Conservation (phyloP, 129 eudicot species). For the Helichrysum umbraculigerum region DNA sequence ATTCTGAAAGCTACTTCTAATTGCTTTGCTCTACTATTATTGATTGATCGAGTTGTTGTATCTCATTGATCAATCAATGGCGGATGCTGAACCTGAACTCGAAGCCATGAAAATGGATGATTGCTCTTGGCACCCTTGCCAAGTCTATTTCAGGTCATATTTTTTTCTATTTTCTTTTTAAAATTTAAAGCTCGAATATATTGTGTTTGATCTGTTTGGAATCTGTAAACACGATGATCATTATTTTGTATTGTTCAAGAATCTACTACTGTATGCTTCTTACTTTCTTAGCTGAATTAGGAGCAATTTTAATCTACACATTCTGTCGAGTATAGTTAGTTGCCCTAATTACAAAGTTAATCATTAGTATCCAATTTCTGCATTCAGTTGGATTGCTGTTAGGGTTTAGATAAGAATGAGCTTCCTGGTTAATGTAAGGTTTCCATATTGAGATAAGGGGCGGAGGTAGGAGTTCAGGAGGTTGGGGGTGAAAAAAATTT, state of each 20-base stretch:
- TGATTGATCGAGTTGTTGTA: background rate
- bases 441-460: conserved; percentile 12
- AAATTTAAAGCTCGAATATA: background rate
- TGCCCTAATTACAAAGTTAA: conserved; percentile 9
- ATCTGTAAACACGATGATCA: background rate
- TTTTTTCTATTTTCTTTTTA: background rate
- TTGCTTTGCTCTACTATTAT: too few relatives aligned
- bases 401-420: background rate
- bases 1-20: too few relatives aligned
- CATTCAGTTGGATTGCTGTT: background rate
- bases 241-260: conserved; percentile 5
- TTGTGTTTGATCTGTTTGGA: conserved; percentile 8
- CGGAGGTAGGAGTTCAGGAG: too few relatives aligned
- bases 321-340: background rate
- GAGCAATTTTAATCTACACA: conserved; percentile 6
- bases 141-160: conserved; percentile 48
- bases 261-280: background rate
- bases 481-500: too few relatives aligned
- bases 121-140: conserved; percentile 72
- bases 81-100: conserved; percentile 45
- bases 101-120: conserved; percentile 60
- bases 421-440: background rate
- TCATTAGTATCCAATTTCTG: background rate
- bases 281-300: conserved; percentile 1
- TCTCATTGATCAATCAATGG: conserved; percentile 26